phyloP scores from a whole-genome alignment of 495 filamentous ascomycete genomes.

The Talaromyces liani region DNA sequence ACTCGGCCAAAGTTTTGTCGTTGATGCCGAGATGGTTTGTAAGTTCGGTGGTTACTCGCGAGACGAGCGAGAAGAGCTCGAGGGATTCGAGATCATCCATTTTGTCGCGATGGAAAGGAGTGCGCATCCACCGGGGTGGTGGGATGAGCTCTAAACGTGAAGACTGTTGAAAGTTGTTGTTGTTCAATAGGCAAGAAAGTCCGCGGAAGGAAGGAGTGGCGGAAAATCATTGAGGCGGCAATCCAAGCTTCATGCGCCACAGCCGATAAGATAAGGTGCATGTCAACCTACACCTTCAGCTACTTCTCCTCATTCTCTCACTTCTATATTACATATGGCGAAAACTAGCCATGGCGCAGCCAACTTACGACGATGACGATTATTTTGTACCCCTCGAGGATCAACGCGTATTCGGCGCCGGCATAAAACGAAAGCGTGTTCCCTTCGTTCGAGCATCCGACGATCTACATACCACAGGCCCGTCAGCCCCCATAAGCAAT shows the following conservation, averaged over 20 bases:
- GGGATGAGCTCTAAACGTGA: background rate
- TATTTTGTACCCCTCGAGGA: slow-evolving; percentile 64
- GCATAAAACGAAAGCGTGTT: slow-evolving; percentile 69
- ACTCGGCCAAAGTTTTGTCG: slow-evolving; percentile 93
- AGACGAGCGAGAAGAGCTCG: slow-evolving; percentile 88
- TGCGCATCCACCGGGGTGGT: slow-evolving; percentile 1
- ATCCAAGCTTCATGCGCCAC: slow-evolving; percentile 20
- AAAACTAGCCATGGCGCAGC: background rate
- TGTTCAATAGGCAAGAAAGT: background rate
- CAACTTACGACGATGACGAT: slow-evolving; percentile 41
- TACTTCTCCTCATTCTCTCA: background rate
- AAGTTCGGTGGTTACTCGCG: slow-evolving; percentile 88
- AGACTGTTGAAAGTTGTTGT: background rate
- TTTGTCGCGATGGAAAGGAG: slow-evolving; percentile 7
- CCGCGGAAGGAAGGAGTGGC: slow-evolving; percentile 18
- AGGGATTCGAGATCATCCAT: slow-evolving; percentile 92
- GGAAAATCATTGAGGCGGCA: slow-evolving; percentile 35
- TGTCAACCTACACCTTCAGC: background rate
- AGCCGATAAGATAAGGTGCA: slow-evolving; percentile 32
- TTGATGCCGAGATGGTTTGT: slow-evolving; percentile 88
- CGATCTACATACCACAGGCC: slow-evolving; percentile 26
- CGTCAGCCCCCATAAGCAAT: slow-evolving; percentile 16
- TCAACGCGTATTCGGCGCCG: slow-evolving; percentile 71
- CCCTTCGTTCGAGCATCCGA: slow-evolving; percentile 67
- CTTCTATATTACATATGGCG: background rate